Evolutionary conservation across 129 eudicot genomes (phyloP).

Genomic region (Chrysanthemum makinoi): DNA sequence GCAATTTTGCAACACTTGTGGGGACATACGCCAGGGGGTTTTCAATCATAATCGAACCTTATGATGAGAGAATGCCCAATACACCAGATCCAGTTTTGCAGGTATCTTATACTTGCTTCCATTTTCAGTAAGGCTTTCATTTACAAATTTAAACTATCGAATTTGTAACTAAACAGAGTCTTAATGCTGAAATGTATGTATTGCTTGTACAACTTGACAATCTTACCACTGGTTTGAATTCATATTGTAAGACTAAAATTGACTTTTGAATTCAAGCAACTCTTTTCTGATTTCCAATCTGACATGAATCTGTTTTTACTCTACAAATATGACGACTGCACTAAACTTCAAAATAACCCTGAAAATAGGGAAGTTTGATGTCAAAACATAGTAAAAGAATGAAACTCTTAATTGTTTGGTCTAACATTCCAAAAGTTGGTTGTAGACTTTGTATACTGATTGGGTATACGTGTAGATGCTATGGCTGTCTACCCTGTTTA

Average conservation of each 20-base stretch:
- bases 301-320: not conserved
- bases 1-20: slow-evolving; percentile 95
- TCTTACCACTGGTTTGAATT: not conserved
- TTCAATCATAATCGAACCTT: slow-evolving; percentile 95
- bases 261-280: slow-evolving; percentile 22
- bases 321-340: too few relatives aligned
- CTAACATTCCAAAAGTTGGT: not conserved
- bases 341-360: too few relatives aligned
- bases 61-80: slow-evolving; percentile 98
- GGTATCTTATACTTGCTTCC: slow-evolving; percentile 38
- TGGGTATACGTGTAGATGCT: not conserved
- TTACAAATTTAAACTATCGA: not conserved
- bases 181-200: not conserved
- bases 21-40: slow-evolving; percentile 95
- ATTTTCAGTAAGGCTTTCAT: not conserved
- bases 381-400: too few relatives aligned
- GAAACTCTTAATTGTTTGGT: slow-evolving; percentile 8
- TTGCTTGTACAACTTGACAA: slow-evolving; percentile 5
- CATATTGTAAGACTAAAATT: slow-evolving; percentile 3
- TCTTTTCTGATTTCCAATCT: not conserved
- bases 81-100: slow-evolving; percentile 99
- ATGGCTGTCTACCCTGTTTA: not conserved
- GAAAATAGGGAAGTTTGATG: too few relatives aligned
- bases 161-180: not conserved
- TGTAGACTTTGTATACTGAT: too few relatives aligned